Percentiles rank a stretch among this genome's conserved stretches.
Evolutionary conservation across 805 yeast genomes (phyloP).

Genomic region (Schizosaccharomyces cryophilus): DNA sequence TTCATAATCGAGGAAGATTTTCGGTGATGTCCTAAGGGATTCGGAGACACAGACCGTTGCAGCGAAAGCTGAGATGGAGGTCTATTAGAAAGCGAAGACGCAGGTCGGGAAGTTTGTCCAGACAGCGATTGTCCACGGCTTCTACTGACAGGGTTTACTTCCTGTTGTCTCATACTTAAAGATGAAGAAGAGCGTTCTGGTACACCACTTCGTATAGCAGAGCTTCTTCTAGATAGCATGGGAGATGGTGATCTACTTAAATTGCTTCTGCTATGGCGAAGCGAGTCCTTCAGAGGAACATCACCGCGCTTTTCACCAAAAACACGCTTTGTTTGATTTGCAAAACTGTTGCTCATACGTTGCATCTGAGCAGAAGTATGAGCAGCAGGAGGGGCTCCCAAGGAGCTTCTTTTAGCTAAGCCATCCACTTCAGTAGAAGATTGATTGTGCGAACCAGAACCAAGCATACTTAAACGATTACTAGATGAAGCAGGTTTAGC

Average conservation of each 20-base stretch:
- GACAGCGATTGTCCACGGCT: neutral
- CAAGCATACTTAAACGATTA: neutral
- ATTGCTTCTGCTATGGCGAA: neutral
- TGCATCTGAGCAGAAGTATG: constrained; percentile 20
- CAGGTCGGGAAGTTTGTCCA: neutral
- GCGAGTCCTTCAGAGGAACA: neutral
- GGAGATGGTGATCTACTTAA: constrained; percentile 1
- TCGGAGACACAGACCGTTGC: neutral
- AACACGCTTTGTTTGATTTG: constrained; percentile 11
- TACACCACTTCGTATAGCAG: neutral
- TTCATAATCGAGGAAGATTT: neutral
- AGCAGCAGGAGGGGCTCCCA: constrained; percentile 14
- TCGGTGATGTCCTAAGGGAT: neutral
- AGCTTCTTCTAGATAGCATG: neutral
- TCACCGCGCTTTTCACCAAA: constrained; percentile 5
- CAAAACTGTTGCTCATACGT: constrained; percentile 13
- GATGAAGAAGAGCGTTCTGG: neutral
- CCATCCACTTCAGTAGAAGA: neutral
- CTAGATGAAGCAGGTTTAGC: neutral
- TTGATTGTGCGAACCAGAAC: neutral
- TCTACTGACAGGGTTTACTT: neutral
- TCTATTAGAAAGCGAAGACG: neutral
- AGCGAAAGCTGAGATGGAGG: neutral
- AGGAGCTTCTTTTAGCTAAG: neutral
- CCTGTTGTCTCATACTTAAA: neutral